Base-by-base conservation (phyloP, 2,329 filamentous ascomycete genomes). In the Aspergillus fumigatiaffinis region DNA sequence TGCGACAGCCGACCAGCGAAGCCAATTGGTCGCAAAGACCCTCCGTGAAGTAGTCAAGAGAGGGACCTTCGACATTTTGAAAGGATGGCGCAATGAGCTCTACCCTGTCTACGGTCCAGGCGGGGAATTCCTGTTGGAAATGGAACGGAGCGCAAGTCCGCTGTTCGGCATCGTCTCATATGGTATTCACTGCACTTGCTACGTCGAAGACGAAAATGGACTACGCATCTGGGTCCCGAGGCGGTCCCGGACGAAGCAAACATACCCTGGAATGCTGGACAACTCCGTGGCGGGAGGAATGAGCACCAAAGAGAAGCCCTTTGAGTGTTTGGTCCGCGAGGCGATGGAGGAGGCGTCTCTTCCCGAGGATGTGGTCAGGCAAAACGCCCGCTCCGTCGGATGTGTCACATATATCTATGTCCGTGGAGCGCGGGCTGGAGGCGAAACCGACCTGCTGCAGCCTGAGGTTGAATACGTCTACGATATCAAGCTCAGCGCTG, bases 401-500 rank as follows among this genome's bases (percentile, higher is more conserved):
- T 87, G 84, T 49, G 83, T 97, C 60, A 91, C 90, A 6, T 99
- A 97, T 77, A 86, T 92, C 63, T 89, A 93, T 76, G 82, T 96
- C 63, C 86, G 92, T 10, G 87, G 91, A 68, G 79, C 84, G 66
- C 81, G 85, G 35, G 87, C 91, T 3, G 91, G 91, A 10, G 92
- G 92, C 9, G 91, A 97, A 76, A 85, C 82, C 9, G 88, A 87
- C 10, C 80, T 95, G 68, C 81, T 96, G 70, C 93, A 96, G 76
- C 94, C 94, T 0, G 94, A 97, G 76, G 87, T 87, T 67, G 88
- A 97, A 76, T 97, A 92, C 79, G 80, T 96, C 48, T 99, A 94
- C 76, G 92, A 99, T 72, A 78, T 97, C 60, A 87, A 91, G 73
- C 78, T 99, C 61, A 83, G 87, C 2, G 75, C 79, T 4, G 85